Evolutionary conservation across 2,329 filamentous ascomycete species (phyloP), one percentile per base, ranked within the genome.

Genomic region (Pseudopithomyces maydicus): DNA sequence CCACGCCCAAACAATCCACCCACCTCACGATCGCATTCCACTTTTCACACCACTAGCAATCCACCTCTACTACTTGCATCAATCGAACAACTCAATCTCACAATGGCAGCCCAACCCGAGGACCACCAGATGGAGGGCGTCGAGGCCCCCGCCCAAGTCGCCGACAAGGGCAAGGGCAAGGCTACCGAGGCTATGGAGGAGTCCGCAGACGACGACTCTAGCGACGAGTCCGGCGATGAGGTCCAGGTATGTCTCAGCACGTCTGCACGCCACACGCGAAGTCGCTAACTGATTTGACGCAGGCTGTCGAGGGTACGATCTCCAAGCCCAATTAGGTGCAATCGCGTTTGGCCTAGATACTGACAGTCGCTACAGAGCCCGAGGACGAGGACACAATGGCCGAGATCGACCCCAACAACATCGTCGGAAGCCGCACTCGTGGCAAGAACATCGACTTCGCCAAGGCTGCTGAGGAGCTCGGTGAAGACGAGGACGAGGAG

Each of bases 361-460:
- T 45, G 50, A 76, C 79, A 80, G 55, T 15, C 22, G 23, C 42
- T 17, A 17, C 38, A 51, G 88, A 89, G 67, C 81, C 63, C 52
- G 89, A 90, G 43, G 91, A 92, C 54, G 89, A 90, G 57, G 81
- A 91, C 71, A 90, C 90, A 77, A 86, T 97, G 83, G 91, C 96
- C 75, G 93, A 94, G 79, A 97, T 99, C 76, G 91, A 96, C 74
- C 82, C 86, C 55, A 85, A 86, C 76, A 98, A 98, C 84, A 96
- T 98, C 76, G 88, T 98, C 73, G 76, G 80, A 57, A 85, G 83
- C 63, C 94, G 95, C 78, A 98, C 94, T 62, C 94, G 94, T 72
- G 93, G 93, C 74, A 91, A 91, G 78, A 85, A 88, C 72, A 97
- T 98, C 75, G 91, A 98, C 83, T 98, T 91, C 79, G 90, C 90